Evolutionary conservation across 2,329 filamentous ascomycete genomes (phyloP), one percentile per base, ranked within the genome.

Genomic region (Calonectria pseudoreteaudii): DNA sequence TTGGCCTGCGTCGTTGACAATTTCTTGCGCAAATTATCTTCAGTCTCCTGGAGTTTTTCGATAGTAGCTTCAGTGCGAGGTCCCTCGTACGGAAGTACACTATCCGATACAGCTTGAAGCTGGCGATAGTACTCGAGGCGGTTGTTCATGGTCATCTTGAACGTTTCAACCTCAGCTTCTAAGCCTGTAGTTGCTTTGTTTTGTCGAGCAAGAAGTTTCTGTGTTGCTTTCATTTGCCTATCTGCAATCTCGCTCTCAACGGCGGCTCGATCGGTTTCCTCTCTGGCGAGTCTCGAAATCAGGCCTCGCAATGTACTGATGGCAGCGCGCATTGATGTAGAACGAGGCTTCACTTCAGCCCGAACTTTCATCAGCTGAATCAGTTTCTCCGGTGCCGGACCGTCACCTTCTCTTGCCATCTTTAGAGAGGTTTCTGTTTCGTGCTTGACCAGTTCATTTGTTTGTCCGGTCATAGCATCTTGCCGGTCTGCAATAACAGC

Each of bases 81-180:
- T 14, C 93, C 92, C 71, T 95, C 93, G 70, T 94, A 94, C 1
- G 94, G 93, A 7, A 91, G 90, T 0, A 98, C 95, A 23, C 92
- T 94, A 81, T 98, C 96, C 0, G 96, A 98, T n/a, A 98, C 92
- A 31, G 91, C 90, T 81, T 98, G 97, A 14, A 98, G 88, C 80
- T 98, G 95, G 7, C 93, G 92, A 82, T 98, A 98, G 82, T 95
- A 98, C 71, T 97, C 95, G 0, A 98, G 86, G 18, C 97, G 93
- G 47, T 92, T 89, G 80, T 98, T 98, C 91, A 98, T 96, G 0
- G 93, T 91, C 20, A 89, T 88, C 34, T 92, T 93, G 82, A 98
- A 97, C 34, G 92, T 86, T 60, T 96, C 93, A 8, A 95, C 86
- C 82, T 98, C 96, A 73, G 91, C 90, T 74, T 94, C 92, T 16